phyloP scores from a whole-genome alignment of 139 green algal species.

The Axilococcus clingmanii region DNA sequence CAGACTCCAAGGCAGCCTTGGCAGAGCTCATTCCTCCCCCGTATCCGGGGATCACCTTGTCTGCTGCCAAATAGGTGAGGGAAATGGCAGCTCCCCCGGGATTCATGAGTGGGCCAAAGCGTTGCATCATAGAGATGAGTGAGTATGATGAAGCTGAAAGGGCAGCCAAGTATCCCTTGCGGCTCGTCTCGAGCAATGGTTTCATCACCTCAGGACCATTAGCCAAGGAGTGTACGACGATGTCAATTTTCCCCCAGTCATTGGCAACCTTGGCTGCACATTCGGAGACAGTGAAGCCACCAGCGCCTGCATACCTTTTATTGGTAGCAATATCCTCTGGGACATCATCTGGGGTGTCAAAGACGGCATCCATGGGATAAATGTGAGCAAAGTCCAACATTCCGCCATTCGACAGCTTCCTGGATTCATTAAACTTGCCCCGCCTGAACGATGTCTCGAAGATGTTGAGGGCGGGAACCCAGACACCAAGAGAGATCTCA shows the following conservation, averaged over 20 bases:
- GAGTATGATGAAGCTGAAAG: conserved; percentile 95
- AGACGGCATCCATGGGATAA: conserved; percentile 98
- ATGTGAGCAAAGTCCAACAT: conserved; percentile 93
- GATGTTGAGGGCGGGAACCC: conserved; percentile 96
- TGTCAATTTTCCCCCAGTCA: conserved; percentile 89
- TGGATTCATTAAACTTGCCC: conserved; percentile 93
- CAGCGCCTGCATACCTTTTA: conserved; percentile 83
- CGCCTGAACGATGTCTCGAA: conserved; percentile 80
- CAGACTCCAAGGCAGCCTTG: conserved; percentile 92
- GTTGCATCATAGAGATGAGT: conserved; percentile 82
- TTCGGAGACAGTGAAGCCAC: conserved; percentile 84
- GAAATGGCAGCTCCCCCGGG: conserved; percentile 69
- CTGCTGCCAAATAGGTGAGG: conserved; percentile 94
- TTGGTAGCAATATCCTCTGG: conserved; percentile 86
- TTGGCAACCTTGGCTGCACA: conserved; percentile 62
- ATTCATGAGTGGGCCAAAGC: conserved; percentile 59
- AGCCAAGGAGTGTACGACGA: conserved; percentile 96
- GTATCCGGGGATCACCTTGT: conserved; percentile 92
- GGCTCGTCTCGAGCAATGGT: conserved; percentile 88
- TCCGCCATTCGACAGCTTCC: conserved; percentile 80
- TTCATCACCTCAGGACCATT: conserved; percentile 98
- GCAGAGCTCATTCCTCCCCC: conserved; percentile 95
- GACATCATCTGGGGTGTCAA: conserved; percentile 89
- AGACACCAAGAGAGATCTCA: conserved; percentile 93
- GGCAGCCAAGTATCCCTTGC: conserved; percentile 91